Evolutionary conservation across 2,329 filamentous ascomycete species (phyloP).

Genomic region (Ophiostoma pallidulum): DNA sequence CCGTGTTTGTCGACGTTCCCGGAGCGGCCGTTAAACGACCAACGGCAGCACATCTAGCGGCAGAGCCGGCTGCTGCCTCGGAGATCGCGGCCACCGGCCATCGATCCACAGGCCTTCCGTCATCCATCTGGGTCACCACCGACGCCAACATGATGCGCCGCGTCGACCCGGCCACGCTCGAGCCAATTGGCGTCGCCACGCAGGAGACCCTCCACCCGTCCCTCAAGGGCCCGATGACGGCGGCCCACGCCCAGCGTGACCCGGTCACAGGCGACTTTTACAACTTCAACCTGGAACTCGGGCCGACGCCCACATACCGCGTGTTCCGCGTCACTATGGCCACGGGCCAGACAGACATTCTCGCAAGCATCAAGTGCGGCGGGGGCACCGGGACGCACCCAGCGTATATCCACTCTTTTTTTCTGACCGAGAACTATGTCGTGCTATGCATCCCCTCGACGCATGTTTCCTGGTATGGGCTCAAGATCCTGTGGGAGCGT

Average conservation of each 20-base stretch:
- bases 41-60: not conserved
- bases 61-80: too few relatives aligned
- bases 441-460: conserved; percentile 64
- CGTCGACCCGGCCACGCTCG: conserved; percentile 60
- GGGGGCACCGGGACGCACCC: conserved; percentile 31
- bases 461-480: conserved; percentile 47
- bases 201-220: conserved; percentile 57
- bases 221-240: conserved; percentile 57
- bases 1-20: conserved; percentile 55
- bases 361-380: conserved; percentile 41
- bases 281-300: conserved; percentile 71
- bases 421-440: conserved; percentile 61
- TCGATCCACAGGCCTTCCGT: conserved; percentile 30
- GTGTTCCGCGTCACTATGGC: conserved; percentile 54
- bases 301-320: conserved; percentile 50
- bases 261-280: conserved; percentile 64
- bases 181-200: conserved; percentile 55
- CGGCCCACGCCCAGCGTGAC: conserved; percentile 63
- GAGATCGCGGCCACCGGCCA: too few relatives aligned
- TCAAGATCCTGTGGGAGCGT: conserved; percentile 52
- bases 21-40: not conserved
- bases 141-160: conserved; percentile 49
- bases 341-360: conserved; percentile 57
- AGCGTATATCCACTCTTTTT: conserved; percentile 78
- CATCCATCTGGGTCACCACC: conserved; percentile 45